These are phyloP conservation scores for Talaromyces trachyspermus DNA, from an alignment of 495 filamentous ascomycete species.

Conservation along the genomic window DNA sequence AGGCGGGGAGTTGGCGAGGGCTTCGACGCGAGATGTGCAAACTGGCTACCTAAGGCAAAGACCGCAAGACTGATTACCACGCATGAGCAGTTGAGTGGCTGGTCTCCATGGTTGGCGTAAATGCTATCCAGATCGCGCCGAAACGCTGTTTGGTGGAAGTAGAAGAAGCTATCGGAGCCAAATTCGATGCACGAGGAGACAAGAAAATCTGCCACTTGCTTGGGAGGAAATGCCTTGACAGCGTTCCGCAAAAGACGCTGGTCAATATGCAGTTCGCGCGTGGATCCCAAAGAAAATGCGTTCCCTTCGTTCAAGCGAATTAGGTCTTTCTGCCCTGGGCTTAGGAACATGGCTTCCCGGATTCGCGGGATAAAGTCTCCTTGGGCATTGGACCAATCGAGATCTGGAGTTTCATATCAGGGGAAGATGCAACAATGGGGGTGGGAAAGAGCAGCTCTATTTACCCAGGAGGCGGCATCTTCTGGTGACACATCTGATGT, in stretches of 20 bases:
- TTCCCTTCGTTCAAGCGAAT: constrained; percentile 10
- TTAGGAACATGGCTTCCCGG: constrained; percentile 17
- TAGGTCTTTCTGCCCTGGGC: constrained; percentile 8
- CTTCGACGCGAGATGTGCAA: constrained; percentile 11
- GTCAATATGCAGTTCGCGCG: background rate
- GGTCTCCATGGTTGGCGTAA: constrained; percentile 9
- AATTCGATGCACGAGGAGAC: constrained; percentile 15
- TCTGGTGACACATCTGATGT: background rate
- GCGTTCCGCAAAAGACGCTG: constrained; percentile 4
- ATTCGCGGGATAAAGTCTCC: constrained; percentile 11
- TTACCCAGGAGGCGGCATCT: background rate
- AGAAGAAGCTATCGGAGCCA: constrained; percentile 20
- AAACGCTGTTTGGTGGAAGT: constrained; percentile 19
- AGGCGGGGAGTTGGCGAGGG: background rate
- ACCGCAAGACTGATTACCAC: constrained; percentile 8
- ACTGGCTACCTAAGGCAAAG: constrained; percentile 22
- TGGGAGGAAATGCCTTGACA: constrained; percentile 16
- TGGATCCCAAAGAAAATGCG: background rate
- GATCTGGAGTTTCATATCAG: background rate
- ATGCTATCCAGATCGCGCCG: constrained; percentile 14
- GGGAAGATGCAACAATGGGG: background rate
- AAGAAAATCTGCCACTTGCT: constrained; percentile 16
- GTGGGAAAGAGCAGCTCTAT: background rate
- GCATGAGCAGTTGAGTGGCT: background rate
- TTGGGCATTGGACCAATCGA: constrained; percentile 11